phyloP scores from a whole-genome alignment of 805 yeast genomes.

The Ogataea thermomethanolica region DNA sequence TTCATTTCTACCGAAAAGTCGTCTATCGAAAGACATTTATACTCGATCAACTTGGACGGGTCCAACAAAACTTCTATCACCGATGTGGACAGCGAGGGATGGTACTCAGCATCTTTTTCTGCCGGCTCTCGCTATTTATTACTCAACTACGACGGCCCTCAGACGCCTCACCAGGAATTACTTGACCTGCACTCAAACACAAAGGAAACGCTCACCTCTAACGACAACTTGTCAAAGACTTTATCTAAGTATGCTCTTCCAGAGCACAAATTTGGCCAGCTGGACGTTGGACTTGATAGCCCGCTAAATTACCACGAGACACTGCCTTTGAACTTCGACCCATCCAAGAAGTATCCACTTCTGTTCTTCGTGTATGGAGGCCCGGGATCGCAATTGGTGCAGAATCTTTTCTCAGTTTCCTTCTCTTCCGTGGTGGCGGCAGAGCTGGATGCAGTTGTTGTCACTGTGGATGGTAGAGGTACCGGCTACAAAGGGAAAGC shows the following conservation, averaged over 20 bases:
- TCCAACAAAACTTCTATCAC: slow-evolving; percentile 46
- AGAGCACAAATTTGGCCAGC: slow-evolving; percentile 44
- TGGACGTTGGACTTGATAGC: slow-evolving; percentile 42
- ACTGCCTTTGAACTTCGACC: slow-evolving; percentile 68
- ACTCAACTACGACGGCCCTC: slow-evolving; percentile 74
- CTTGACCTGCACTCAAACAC: slow-evolving; percentile 46
- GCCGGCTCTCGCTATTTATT: slow-evolving; percentile 72
- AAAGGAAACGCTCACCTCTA: slow-evolving; percentile 43
- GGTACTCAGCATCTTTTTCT: slow-evolving; percentile 71
- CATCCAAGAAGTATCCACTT: slow-evolving; percentile 67
- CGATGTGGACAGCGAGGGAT: slow-evolving; percentile 53
- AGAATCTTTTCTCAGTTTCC: slow-evolving; percentile 51
- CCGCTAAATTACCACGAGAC: slow-evolving; percentile 64
- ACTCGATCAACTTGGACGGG: slow-evolving; percentile 57
- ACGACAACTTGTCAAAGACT: slow-evolving; percentile 38
- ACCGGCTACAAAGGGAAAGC: slow-evolving; percentile 84
- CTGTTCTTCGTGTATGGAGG: slow-evolving; percentile 93
- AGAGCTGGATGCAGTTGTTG: slow-evolving; percentile 76
- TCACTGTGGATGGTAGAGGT: slow-evolving; percentile 95
- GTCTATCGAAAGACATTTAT: slow-evolving; percentile 80
- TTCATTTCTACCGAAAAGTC: slow-evolving; percentile 74
- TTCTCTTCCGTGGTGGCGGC: slow-evolving; percentile 79
- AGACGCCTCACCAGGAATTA: slow-evolving; percentile 73
- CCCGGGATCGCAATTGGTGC: slow-evolving; percentile 86
- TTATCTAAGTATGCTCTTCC: slow-evolving; percentile 56